Evolutionary conservation across 2,329 filamentous ascomycete species (phyloP), one percentile per base, ranked within the genome.

Genomic region (Corynespora cassiicola): DNA sequence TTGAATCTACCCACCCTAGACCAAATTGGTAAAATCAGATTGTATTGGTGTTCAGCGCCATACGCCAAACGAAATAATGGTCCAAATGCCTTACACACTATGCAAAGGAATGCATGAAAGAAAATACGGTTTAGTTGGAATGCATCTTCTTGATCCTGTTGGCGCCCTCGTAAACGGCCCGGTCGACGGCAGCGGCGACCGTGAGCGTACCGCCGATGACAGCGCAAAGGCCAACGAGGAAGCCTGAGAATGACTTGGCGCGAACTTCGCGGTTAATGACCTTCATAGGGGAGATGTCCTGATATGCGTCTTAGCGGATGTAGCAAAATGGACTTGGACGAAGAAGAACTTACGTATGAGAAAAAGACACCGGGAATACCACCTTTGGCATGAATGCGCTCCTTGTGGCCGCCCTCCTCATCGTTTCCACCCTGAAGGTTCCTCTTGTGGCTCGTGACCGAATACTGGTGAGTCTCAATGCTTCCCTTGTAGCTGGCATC

Each of bases 221-320:
- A 23, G 92, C 92, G 68, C 94, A 99, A 14, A 99, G 82, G 31
- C 94, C 94, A 1, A 94, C 92, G 42, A 99, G 71, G 76, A 99
- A 99, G 12, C 88, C 88, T 1, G 89, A 84, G 68, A 99, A 95
- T 4, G 87, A 87, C 77, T 97, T 97, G 45, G 85, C 77, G 30
- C 89, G 83, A 53, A 88, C 86, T 74, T 99, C 95, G 38, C 91
- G 87, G 76, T 99, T 99, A 72, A 99, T 87, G 45, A 99, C 92
- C 75, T 97, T 99, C 94, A 99, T 99, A 5, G 94, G 94, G 2
- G 92, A 97, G 68, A 99, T 99, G 60, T 99, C 94, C 87, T 91
- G 40, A 19, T 17, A n/a, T n/a, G n/a, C n/a, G n/a, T n/a, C n/a
- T n/a, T n/a, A n/a, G n/a, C n/a, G n/a, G n/a, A n/a, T 10, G 22